Percentiles rank a stretch among this genome's conserved stretches.
Evolutionary conservation across 1,284 basidiomycete genomes (phyloP).

Genomic region (Ceratobasidium sp.): DNA sequence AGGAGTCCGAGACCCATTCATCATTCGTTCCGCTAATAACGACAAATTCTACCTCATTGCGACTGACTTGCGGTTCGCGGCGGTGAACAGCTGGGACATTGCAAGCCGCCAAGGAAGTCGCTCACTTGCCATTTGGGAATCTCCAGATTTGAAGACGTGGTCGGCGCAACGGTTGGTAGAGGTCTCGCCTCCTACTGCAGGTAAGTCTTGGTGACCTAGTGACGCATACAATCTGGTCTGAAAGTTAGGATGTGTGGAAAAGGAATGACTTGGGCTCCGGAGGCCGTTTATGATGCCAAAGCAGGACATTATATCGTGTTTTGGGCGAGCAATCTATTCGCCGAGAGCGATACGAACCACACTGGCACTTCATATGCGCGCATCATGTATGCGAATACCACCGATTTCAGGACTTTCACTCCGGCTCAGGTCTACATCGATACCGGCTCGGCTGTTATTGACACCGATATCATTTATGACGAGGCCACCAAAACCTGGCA

Average conservation of each 20-base stretch:
- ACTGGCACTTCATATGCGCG: slow-evolving; percentile 31
- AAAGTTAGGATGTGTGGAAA: neutral
- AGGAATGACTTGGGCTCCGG: slow-evolving; percentile 35
- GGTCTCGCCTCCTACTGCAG: slow-evolving; percentile 32
- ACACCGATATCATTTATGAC: slow-evolving; percentile 20
- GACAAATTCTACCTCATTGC: slow-evolving; percentile 33
- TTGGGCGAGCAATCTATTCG: slow-evolving; percentile 30
- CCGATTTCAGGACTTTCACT: slow-evolving; percentile 32
- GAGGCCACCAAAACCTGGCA: slow-evolving; percentile 28
- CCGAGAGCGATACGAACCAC: slow-evolving; percentile 30
- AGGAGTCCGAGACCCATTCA: slow-evolving; percentile 32
- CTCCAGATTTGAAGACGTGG: slow-evolving; percentile 31
- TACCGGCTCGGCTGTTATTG: slow-evolving; percentile 24
- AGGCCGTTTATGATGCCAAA: slow-evolving; percentile 24
- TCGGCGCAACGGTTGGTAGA: slow-evolving; percentile 18
- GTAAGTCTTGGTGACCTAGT: neutral
- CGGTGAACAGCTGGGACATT: slow-evolving; percentile 30
- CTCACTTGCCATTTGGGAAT: slow-evolving; percentile 35
- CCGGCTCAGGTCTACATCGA: slow-evolving; percentile 33
- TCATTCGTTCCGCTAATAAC: slow-evolving; percentile 29
- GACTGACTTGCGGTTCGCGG: slow-evolving; percentile 27
- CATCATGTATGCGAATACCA: slow-evolving; percentile 32
- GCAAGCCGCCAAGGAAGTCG: slow-evolving; percentile 32
- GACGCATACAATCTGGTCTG: neutral
- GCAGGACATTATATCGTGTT: slow-evolving; percentile 26